These are phyloP conservation scores for Oxyria digyna DNA, from an alignment of 148 eudicot genomes.

Conservation along the genomic window DNA sequence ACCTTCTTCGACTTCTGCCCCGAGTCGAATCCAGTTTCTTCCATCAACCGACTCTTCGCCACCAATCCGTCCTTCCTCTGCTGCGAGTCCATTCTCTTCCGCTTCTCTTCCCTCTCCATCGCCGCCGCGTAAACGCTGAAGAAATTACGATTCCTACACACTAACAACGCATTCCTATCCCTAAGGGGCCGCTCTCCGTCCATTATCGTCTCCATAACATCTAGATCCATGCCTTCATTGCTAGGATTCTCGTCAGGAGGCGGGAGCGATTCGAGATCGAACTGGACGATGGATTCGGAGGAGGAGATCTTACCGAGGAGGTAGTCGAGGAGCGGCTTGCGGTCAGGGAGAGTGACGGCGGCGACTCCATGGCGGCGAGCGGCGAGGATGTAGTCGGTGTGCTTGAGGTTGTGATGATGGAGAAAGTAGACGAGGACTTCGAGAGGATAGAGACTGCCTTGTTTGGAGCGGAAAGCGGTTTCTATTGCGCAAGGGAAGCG, in stretches of 20 bases:
- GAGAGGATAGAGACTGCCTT: slow-evolving; percentile 62
- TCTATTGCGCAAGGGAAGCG: slow-evolving; percentile 49
- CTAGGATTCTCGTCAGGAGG: slow-evolving; percentile 5
- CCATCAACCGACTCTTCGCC: slow-evolving; percentile 40
- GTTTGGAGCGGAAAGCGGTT: slow-evolving; percentile 74
- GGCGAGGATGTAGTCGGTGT: slow-evolving; percentile 51
- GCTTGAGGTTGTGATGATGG: slow-evolving; percentile 47
- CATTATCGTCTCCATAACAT: slow-evolving; percentile 26
- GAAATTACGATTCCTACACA: slow-evolving; percentile 54
- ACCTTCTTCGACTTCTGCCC: slow-evolving; percentile 48
- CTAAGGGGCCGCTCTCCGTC: slow-evolving; percentile 52
- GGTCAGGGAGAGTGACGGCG: slow-evolving; percentile 68
- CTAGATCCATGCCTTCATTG: slow-evolving; percentile 12
- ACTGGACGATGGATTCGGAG: slow-evolving; percentile 48
- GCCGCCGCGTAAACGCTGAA: slow-evolving; percentile 39
- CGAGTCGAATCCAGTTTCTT: slow-evolving; percentile 28
- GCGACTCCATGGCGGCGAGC: slow-evolving; percentile 40
- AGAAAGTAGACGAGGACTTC: slow-evolving; percentile 76
- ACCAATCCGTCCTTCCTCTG: slow-evolving; percentile 74
- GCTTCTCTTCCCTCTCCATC: slow-evolving; percentile 62
- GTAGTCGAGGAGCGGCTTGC: slow-evolving; percentile 68
- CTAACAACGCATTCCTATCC: slow-evolving; percentile 51
- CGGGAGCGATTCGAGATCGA: not conserved
- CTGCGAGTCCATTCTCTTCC: slow-evolving; percentile 48
- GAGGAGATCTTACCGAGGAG: slow-evolving; percentile 50